These are phyloP conservation scores for Linanthus parryae DNA, from an alignment of 148 eudicot genomes.

Conservation along the genomic window DNA sequence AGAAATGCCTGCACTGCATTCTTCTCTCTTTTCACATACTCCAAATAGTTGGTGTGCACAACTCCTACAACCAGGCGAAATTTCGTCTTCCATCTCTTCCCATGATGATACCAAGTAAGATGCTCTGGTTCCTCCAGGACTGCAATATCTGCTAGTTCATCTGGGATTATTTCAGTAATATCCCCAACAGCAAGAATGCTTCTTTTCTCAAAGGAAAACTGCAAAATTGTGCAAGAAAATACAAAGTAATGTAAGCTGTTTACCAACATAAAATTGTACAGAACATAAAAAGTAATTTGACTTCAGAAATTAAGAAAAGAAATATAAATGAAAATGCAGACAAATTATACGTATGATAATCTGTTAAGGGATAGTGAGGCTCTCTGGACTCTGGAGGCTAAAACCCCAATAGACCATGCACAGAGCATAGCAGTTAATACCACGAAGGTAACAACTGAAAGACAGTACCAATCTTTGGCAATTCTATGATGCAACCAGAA, in stretches of 20 bases:
- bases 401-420: background rate
- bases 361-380: too few relatives aligned
- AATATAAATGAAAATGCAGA: background rate
- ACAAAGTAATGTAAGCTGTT: background rate
- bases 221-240: conserved; percentile 12
- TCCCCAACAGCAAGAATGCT: conserved; percentile 94
- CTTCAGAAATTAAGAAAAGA: background rate
- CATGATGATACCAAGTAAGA: conserved; percentile 98
- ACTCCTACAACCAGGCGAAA: conserved; percentile 77
- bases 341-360: background rate
- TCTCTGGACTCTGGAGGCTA: too few relatives aligned
- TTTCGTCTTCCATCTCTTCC: conserved; percentile 88
- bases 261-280: background rate
- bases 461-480: background rate
- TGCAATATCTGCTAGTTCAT: conserved; percentile 90
- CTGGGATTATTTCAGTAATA: conserved; percentile 72
- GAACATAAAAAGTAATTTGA: too few relatives aligned
- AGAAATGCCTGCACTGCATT: conserved; percentile 63
- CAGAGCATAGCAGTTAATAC: background rate
- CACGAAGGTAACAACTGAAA: background rate
- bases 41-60: conserved; percentile 91
- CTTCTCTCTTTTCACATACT: conserved; percentile 86
- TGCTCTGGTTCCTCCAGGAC: conserved; percentile 99
- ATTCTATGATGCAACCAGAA: background rate
- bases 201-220: conserved; percentile 79